Base-by-base conservation (phyloP, 805 yeast species). In the Candida khao-thaluensis region DNA sequence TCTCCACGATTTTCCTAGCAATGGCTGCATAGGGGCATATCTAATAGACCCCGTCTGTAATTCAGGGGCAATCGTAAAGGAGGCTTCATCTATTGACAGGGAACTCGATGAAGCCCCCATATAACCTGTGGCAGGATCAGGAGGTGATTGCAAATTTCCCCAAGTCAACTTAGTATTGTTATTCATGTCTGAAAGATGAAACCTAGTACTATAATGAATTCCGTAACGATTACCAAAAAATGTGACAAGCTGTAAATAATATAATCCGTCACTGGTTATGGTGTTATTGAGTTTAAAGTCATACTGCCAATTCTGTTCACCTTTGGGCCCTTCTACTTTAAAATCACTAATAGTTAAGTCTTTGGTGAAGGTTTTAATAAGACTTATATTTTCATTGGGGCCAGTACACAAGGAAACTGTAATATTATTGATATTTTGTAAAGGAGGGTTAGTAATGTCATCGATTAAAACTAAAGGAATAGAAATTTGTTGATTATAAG, bases 11-110 rank as follows among this genome's bases (percentile, higher is more conserved):
- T 3, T 23, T 3, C 23, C 17, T 2, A 47, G 42, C 7, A 35
- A 17, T 5, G 33, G 39, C 22, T 38, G 43, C 51, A 47, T 47
- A 4, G 51, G 51, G 8, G 51, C 51, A 25, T 42, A 47, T 23
- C 44, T 37, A 3, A 31, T 37, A 7, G 15, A 20, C 8, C 51
- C 51, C 7, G 44, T 39, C 33, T 47, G 51, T 20, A 34, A 17
- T 7, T 14, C 37, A 25, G 45, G 43, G 12, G 51, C 47, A n/a
- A 47, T 23, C 1, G 50, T 46, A 30, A 25, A 46, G 12, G 25
- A 38, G 6, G 37, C 29, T n/a, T 30, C 29, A 17, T 36, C 18
- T 7, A 28, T 27, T 2, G 42, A 38, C 11, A 32, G 22, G 1
- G 22, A 14, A 6, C 26, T 9, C 9, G 24, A 20, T 38, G 33